phyloP scores from a whole-genome alignment of 495 filamentous ascomycete species.

The Glarea lozoyensis region DNA sequence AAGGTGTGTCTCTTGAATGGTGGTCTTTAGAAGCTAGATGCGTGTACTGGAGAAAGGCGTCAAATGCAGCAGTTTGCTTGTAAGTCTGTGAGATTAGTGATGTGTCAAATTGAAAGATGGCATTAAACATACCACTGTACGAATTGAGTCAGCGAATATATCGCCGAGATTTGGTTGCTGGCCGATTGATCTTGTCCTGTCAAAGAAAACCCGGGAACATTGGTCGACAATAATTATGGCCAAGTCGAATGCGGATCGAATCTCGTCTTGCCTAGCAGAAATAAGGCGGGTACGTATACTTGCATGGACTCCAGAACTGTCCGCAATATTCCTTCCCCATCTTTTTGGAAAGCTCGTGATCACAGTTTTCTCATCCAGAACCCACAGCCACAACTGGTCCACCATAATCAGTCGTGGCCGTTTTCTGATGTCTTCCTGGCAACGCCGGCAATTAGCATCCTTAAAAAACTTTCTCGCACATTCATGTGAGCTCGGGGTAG shows the following conservation, averaged over 20 bases:
- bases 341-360: constrained; percentile 5
- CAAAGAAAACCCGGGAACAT: constrained; percentile 3
- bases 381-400: constrained; percentile 8
- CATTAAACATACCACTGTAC: background rate
- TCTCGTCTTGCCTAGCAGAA: constrained; percentile 1
- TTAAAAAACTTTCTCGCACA: background rate
- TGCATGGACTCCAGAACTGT: constrained; percentile 3
- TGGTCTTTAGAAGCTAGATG: no score
- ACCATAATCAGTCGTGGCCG: constrained; percentile 3
- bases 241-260: background rate
- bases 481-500: background rate
- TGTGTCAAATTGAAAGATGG: background rate
- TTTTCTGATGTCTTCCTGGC: constrained; percentile 1
- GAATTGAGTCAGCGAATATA: background rate
- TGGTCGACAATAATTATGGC: constrained; percentile 2
- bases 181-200: no score
- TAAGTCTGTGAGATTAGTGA: background rate
- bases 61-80: background rate
- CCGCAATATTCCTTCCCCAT: background rate
- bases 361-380: constrained; percentile 4
- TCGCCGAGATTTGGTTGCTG: background rate
- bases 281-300: constrained; percentile 1
- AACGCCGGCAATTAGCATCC: constrained; percentile 1
- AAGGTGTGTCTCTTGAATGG: background rate
- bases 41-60: no score